These are phyloP conservation scores for Cupressus sempervirens DNA, from an alignment of 75 land plant genomes.

Conservation along the genomic window DNA sequence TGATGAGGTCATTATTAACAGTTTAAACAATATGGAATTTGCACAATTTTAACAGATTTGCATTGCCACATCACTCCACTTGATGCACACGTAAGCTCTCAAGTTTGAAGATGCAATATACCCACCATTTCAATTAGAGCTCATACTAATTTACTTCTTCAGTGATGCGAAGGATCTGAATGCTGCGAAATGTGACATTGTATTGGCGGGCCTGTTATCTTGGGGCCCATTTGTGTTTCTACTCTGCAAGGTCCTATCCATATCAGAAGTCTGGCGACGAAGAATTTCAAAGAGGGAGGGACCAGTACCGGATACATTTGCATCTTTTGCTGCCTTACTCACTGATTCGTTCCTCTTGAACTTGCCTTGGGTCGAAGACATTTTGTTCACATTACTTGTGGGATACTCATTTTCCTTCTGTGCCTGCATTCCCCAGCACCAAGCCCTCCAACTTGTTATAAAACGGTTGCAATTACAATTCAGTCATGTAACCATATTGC, in stretches of 20 bases:
- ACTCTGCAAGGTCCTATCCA: constrained; percentile 17
- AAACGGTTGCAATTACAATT: neutral
- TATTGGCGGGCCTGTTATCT: neutral
- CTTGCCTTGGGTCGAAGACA: constrained; percentile 27
- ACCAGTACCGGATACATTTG: constrained; percentile 15
- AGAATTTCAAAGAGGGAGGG: constrained; percentile 69
- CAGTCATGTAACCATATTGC: neutral
- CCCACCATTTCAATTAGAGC: neutral
- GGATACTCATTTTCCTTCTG: constrained; percentile 20
- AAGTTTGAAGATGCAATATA: neutral
- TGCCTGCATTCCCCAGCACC: constrained; percentile 20
- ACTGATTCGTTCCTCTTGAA: neutral
- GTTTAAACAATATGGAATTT: neutral
- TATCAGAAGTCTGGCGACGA: constrained; percentile 30
- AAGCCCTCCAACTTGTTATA: neutral
- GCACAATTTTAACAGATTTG: neutral
- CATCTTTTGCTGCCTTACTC: constrained; percentile 12
- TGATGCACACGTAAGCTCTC: neutral
- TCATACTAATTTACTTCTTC: neutral
- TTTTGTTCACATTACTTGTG: constrained; percentile 18
- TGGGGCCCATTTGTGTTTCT: neutral
- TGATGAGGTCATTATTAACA: neutral
- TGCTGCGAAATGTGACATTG: constrained; percentile 15
- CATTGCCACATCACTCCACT: neutral
- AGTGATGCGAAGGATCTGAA: constrained; percentile 10